These are phyloP conservation scores for Beta lomatogona DNA, from an alignment of 179 eudicot genomes.

Conservation along the genomic window DNA sequence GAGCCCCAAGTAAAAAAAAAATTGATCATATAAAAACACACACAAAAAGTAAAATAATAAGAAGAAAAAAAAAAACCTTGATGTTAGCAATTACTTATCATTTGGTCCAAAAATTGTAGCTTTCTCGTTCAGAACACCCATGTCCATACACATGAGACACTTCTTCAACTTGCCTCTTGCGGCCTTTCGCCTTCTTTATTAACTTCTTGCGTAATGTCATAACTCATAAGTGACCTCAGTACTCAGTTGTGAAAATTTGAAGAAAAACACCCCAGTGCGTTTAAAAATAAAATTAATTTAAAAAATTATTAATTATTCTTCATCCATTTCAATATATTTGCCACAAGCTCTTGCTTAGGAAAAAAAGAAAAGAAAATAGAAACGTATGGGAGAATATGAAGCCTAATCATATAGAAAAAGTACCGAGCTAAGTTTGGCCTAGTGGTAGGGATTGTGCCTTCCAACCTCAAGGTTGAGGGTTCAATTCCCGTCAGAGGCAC, in stretches of 20 bases:
- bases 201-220: conserved; percentile 24
- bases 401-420: no score
- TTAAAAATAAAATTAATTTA: no score
- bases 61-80: conserved; percentile 20
- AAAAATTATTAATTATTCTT: no score
- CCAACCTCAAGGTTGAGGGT: no score
- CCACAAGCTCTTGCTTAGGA: no score
- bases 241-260: neutral
- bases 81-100: conserved; percentile 28
- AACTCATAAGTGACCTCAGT: neutral
- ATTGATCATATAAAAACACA: conserved; percentile 1
- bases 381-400: no score
- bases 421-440: no score
- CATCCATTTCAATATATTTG: no score
- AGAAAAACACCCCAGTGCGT: no score
- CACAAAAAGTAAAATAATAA: neutral
- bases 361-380: no score
- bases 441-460: no score
- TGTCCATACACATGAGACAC: conserved; percentile 29
- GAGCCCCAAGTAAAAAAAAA: conserved; percentile 16
- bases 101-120: conserved; percentile 38
- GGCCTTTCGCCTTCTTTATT: neutral
- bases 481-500: no score
- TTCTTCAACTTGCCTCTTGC: conserved; percentile 8
- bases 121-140: conserved; percentile 32